Conservation (phyloP, 441 rosid genomes). For the Aleurites moluccanus region DNA sequence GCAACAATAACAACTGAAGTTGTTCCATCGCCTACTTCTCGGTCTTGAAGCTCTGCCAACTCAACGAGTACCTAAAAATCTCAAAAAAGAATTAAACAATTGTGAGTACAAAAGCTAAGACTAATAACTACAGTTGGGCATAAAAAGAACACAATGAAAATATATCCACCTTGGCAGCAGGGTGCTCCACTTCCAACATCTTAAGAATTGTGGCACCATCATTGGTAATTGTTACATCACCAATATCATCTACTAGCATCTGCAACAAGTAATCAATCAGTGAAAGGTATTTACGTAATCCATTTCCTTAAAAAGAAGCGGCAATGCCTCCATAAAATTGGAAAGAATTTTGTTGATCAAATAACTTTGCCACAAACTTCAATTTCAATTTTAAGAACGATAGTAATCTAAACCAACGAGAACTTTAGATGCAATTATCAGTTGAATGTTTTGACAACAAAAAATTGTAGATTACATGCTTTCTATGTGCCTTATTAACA, state of each 20-base stretch:
- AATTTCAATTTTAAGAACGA: background rate
- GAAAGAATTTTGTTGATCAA: background rate
- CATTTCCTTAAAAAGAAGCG: background rate
- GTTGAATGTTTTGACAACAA: background rate
- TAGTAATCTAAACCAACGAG: background rate
- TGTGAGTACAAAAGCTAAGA: background rate
- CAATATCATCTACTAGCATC: constrained; percentile 98
- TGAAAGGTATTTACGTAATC: background rate
- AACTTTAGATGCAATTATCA: background rate
- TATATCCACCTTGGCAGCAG: constrained; percentile 85
- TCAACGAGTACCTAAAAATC: constrained; percentile 76
- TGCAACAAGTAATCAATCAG: constrained; percentile 22
- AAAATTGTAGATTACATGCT: background rate
- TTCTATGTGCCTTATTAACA: background rate
- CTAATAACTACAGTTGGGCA: background rate
- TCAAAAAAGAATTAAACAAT: constrained; percentile 4
- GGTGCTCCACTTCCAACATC: constrained; percentile 97
- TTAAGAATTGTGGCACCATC: constrained; percentile 95
- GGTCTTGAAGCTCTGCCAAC: constrained; percentile 96
- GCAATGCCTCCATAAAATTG: background rate
- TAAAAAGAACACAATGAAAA: background rate
- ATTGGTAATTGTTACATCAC: constrained; percentile 92
- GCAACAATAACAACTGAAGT: constrained; percentile 96
- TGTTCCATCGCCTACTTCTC: constrained; percentile 98
- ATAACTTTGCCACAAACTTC: background rate